Base-by-base conservation (phyloP, 345 rosid genomes). In the Brassica carinata region DNA sequence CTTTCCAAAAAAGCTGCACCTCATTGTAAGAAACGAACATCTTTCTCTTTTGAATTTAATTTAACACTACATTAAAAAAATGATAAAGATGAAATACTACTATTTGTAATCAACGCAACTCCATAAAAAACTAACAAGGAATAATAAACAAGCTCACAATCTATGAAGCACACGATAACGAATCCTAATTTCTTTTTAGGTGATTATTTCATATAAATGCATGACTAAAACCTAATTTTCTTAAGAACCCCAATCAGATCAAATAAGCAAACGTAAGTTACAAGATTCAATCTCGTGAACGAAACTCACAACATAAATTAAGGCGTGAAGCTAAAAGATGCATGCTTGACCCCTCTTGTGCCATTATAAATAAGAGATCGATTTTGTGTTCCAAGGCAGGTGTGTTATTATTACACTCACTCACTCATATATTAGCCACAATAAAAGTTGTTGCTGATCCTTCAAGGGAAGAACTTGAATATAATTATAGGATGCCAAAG, bases 301-400 rank as follows among this genome's bases (percentile, higher is more conserved):
- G 18, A 75, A 73, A 61, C 65, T 68, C 58, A 68, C 71, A 80
- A 69, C 33, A 80, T 69, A 62, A 48, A 61, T 67, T 5, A 27
- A 81, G 70, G 84, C 84, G 81, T 81, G 84, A 76, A 76, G 77
- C 23, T 29, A 81, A 71, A 61, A 81, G 74, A 66, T 55, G 81
- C 81, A 81, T 72, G 84, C 81, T 72, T 81, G 81, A 77, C 81
- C 84, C 83, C 66, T 81, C 67, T 72, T 72, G 45, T 65, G 43
- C 70, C 71, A 67, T 66, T 76, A 66, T 71, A 64, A 11, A 31
- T 71, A 7, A 55, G 68, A 76, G 61, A 69, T 80, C 58, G 27
- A 80, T 75, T 34, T 55, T 70, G 61, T 69, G 76, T 69, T 80
- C 29, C 23, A 63, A 64, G 72, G 72, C 53, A 64, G 73, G 70